A percentile compares a stretch with the other conserved stretches of the same genome.
Conservation (phyloP, 441 rosid genomes). For the Breynia disticha region DNA sequence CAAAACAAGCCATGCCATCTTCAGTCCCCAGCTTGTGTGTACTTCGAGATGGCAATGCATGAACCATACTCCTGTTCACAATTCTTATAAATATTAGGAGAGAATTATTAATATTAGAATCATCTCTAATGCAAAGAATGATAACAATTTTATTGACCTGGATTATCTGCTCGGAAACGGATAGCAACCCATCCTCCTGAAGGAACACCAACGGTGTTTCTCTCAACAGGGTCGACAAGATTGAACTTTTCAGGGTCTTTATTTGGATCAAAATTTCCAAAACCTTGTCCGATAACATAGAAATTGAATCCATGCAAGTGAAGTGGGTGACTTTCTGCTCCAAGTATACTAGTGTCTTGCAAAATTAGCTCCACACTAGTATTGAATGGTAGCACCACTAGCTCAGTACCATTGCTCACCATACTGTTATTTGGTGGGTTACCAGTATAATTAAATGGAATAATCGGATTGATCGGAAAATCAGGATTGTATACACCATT, state of each 20-base stretch:
- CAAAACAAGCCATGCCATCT: slow-evolving; percentile 44
- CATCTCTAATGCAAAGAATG: background rate
- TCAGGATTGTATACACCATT: slow-evolving; percentile 20
- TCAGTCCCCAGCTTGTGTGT: slow-evolving; percentile 43
- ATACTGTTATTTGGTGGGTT: slow-evolving; percentile 30
- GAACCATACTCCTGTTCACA: slow-evolving; percentile 33
- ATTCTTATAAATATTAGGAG: background rate
- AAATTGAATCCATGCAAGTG: slow-evolving; percentile 65
- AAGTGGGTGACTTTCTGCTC: slow-evolving; percentile 39
- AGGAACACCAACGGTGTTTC: slow-evolving; percentile 63
- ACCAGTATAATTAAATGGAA: slow-evolving; percentile 28
- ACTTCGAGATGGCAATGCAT: slow-evolving; percentile 51
- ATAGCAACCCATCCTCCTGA: slow-evolving; percentile 69
- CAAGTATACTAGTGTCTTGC: slow-evolving; percentile 36
- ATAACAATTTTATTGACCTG: slow-evolving; percentile 26
- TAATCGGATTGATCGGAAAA: slow-evolving; percentile 21
- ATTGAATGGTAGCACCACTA: slow-evolving; percentile 46
- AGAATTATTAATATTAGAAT: too few species aligned
- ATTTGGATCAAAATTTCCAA: slow-evolving; percentile 45
- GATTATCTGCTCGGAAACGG: slow-evolving; percentile 61
- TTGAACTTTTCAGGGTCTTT: slow-evolving; percentile 60
- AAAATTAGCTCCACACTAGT: slow-evolving; percentile 42
- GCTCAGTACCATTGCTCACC: slow-evolving; percentile 36
- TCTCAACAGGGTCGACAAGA: slow-evolving; percentile 63
- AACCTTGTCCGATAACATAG: slow-evolving; percentile 68